Evolutionary conservation across 2,329 filamentous ascomycete genomes (phyloP).

Genomic region (Xylaria sp.): DNA sequence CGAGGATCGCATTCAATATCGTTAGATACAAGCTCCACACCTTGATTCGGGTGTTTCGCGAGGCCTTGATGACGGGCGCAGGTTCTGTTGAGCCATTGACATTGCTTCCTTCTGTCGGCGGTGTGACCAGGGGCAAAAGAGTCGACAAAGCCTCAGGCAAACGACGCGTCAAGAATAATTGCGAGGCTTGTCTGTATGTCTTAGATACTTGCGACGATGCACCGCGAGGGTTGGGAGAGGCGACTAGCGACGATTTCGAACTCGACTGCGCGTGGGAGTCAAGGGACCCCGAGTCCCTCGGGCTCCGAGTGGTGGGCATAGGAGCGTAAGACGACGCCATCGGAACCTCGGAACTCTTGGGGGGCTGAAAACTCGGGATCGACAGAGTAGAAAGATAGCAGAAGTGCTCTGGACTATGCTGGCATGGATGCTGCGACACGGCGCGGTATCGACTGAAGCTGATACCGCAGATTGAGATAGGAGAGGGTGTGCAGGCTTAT

Average conservation of each 20-base stretch:
- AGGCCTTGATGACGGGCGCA: conserved; percentile 74
- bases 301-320: conserved; percentile 41
- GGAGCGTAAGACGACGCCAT: conserved; percentile 41
- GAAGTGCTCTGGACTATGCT: conserved; percentile 9
- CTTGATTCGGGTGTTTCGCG: conserved; percentile 79
- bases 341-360: conserved; percentile 1
- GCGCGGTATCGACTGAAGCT: conserved; percentile 8
- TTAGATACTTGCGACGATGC: conserved; percentile 74
- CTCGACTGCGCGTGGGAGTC: conserved; percentile 51
- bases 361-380: neutral
- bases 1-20: conserved; percentile 83
- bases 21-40: conserved; percentile 97
- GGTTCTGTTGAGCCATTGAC: conserved; percentile 45
- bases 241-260: conserved; percentile 65
- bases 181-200: conserved; percentile 88
- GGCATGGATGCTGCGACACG: conserved; percentile 5
- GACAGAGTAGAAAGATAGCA: neutral
- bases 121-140: conserved; percentile 73
- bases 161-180: conserved; percentile 89
- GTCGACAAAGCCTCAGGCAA: conserved; percentile 84
- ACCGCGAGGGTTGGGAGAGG: conserved; percentile 55
- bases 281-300: conserved; percentile 44
- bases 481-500: neutral
- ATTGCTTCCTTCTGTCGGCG: conserved; percentile 42
- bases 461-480: neutral